Base-by-base conservation (phyloP, 768 basidiomycete genomes). In the Tricholoma matsutake region DNA sequence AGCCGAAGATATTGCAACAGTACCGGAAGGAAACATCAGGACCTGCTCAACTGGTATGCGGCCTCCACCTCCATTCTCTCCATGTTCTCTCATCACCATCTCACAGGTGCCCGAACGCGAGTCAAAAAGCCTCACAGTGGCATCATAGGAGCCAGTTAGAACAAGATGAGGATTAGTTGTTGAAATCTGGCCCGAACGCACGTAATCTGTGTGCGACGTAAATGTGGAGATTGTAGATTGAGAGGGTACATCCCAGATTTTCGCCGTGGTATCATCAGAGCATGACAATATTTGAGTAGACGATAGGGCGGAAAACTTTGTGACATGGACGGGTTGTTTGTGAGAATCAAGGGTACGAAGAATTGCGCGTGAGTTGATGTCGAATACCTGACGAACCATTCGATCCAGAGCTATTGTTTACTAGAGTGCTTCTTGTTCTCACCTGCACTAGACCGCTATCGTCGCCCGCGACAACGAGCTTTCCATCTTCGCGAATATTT, bases 271-370 rank as follows among this genome's bases (percentile, higher is more conserved):
- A 71, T 99, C 97, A 73, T 98, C 96, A 2, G 96, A 98, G 68
- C 94, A 96, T 4, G 97, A 96, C 29, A 98, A 82, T 56, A 98
- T 79, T 66, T 94, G 91, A 0, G 92, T 92, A 2, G 90, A 88
- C 13, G 85, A 81, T 58, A 89, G 80, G 2, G 87, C 74, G 1
- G 96, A 98, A 73, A 98, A 99, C 65, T 90, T 92, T 6, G 94
- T 87, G 61, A 96, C 91, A 76, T 98, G 95, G 0, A 97, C 94
- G 31, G 97, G 95, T 68, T 97, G 96, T 69, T 96, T 95, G 75
- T 98, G 96, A 2, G 89, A 86, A 66, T 95, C 91, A 56, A 99
- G 82, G 0, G 94, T 91, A 58, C 97, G 87, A 61, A 99, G 83
- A 66, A 99, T 93, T 13, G 96, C 96, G 35, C 97, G 83, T 18